phyloP scores from a whole-genome alignment of 257 asterid genomes.

The Solanum tacnaense region DNA sequence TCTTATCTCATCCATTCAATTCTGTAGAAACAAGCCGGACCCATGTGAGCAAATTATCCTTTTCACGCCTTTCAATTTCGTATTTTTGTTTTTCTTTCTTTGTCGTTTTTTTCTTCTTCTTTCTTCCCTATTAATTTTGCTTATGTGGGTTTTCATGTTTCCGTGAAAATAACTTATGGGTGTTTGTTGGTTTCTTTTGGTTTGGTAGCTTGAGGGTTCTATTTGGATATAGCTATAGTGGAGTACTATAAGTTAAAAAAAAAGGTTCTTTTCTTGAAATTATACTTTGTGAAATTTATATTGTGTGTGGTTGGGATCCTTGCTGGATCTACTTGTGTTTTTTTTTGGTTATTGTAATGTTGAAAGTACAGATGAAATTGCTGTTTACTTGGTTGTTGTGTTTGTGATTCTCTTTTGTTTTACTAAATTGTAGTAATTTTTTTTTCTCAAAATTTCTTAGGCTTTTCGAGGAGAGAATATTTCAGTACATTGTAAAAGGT shows the following conservation, averaged over 20 bases:
- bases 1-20: not conserved
- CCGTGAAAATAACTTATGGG: not conserved
- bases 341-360: conserved; percentile 10
- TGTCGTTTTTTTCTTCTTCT: not conserved
- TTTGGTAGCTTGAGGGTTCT: not conserved
- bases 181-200: not conserved
- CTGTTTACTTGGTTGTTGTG: conserved; percentile 39
- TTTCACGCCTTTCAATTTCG: not conserved
- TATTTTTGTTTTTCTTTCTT: not conserved
- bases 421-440: not conserved
- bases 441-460: conserved; percentile 10
- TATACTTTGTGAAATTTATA: conserved; percentile 10
- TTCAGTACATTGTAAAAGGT: conserved; percentile 43
- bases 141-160: not conserved
- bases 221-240: not conserved
- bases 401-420: conserved; percentile 21
- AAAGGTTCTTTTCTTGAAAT: conserved; percentile 2
- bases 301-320: conserved; percentile 51
- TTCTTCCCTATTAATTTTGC: not conserved
- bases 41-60: not conserved
- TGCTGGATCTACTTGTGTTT: conserved; percentile 51
- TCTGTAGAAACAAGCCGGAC: not conserved
- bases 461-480: conserved; percentile 28
- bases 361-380: conserved; percentile 5
- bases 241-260: not conserved